Percentiles rank a stretch among this genome's conserved stretches.
phyloP scores from a whole-genome alignment of 768 basidiomycete species.

The Naganishia onofrii region DNA sequence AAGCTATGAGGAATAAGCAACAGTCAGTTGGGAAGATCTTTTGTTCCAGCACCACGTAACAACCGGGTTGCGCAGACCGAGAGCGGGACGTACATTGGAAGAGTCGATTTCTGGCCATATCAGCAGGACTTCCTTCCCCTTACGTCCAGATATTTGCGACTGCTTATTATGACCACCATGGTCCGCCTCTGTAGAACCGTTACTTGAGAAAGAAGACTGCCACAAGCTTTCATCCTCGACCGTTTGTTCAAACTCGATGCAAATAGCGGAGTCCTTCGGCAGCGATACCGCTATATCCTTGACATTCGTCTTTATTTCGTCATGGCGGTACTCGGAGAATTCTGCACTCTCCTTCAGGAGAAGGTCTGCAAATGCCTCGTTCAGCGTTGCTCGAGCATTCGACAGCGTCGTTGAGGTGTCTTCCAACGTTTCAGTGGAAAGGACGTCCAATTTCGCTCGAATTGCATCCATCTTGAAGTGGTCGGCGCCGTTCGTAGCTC shows the following conservation, averaged over 20 bases:
- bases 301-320: background rate
- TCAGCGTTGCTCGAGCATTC: background rate
- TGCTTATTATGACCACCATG: background rate
- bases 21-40: background rate
- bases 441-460: conserved; percentile 5
- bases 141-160: background rate
- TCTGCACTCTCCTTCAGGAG: background rate
- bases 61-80: background rate
- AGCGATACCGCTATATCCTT: background rate
- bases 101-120: conserved; percentile 7
- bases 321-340: background rate
- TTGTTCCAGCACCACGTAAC: background rate
- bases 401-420: background rate
- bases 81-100: background rate
- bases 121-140: conserved; percentile 5
- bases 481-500: background rate
- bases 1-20: background rate
- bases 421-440: background rate
- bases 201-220: background rate
- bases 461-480: background rate
- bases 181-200: background rate
- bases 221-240: conserved; percentile 9
- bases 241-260: conserved; percentile 16
- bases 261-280: background rate
- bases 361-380: background rate